Base-by-base conservation (phyloP, 805 yeast genomes). In the Ogataea salicorniae region DNA sequence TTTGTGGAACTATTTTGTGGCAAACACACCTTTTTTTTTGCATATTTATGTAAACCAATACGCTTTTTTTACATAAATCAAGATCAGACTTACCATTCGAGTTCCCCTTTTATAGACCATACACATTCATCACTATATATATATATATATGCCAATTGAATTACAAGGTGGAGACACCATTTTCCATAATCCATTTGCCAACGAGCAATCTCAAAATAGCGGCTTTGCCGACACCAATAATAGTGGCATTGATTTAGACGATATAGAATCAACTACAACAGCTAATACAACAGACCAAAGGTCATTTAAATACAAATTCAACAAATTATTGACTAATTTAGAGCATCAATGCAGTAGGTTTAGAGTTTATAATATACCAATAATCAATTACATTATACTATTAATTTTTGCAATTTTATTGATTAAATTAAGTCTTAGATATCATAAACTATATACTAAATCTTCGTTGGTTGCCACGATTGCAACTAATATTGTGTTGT, bases 381-480 rank as follows among this genome's bases (percentile, higher is more conserved):
- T 77, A 0, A 55, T 83, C 42, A 85, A 84, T 58, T 75, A 79
- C 68, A 46, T 69, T 15, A 75, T 85, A 16, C 68, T 85, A 9
- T 34, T 63, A 1, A 55, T 77, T 0, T 74, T 84, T 55, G 74
- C 81, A 2, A 57, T 61, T 34, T 69, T 83, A 36, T 62, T 86
- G 13, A 56, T 74, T 46, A 76, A 74, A 47, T 69, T 83, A 43
- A 77, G 87, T 7, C 72, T 79, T 29, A 72, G 74, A 44, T 85
- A 84, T 59, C 80, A 80, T 44, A 70, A 69, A 8, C 59, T 84
- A 46, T 90, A 90, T 63, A 75, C 77, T 50, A 73, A 69, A 48
- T 79, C 81, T 42, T 82, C 94, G 1, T 66, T 89, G 31, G 63
- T 84, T n/a, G 88, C 97, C 15, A 87, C 90, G 35, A 77, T 88